These are phyloP conservation scores for Tulasnella sp. DNA, from an alignment of 768 basidiomycete species.

Conservation along the genomic window DNA sequence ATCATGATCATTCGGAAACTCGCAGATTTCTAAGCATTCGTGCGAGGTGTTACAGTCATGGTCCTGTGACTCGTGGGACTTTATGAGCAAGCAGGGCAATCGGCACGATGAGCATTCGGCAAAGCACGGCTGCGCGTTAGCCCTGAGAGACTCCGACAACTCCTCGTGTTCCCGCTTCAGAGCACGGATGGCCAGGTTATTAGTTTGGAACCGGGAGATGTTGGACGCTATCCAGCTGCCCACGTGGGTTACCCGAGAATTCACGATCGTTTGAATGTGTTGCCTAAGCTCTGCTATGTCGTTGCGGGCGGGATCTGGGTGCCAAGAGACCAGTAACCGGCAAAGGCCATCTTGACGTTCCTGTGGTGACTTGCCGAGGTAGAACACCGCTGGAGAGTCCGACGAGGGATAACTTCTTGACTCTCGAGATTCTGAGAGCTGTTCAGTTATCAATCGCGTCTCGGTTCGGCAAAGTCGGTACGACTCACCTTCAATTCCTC, in stretches of 20 bases:
- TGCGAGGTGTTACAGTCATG: constrained; percentile 48
- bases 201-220: constrained; percentile 35
- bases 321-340: background rate
- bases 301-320: constrained; percentile 30
- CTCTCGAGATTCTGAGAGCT: constrained; percentile 44
- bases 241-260: constrained; percentile 39
- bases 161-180: constrained; percentile 37
- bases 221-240: constrained; percentile 43
- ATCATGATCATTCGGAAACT: constrained; percentile 32
- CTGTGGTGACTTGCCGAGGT: constrained; percentile 19
- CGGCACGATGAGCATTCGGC: constrained; percentile 40
- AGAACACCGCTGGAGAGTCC: constrained; percentile 34
- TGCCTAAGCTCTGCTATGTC: constrained; percentile 34
- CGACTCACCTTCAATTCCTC: constrained; percentile 44
- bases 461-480: too few species aligned
- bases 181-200: constrained; percentile 36
- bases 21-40: constrained; percentile 35
- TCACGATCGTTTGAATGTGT: constrained; percentile 33
- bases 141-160: constrained; percentile 36
- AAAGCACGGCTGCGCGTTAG: constrained; percentile 40
- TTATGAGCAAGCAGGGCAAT: constrained; percentile 38
- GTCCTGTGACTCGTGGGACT: constrained; percentile 33
- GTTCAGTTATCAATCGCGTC: too few species aligned
- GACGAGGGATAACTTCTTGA: constrained; percentile 32
- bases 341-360: constrained; percentile 14